Evolutionary conservation across 1,139 yeast genomes (phyloP).

Genomic region (Schizosaccharomyces versatilis): DNA sequence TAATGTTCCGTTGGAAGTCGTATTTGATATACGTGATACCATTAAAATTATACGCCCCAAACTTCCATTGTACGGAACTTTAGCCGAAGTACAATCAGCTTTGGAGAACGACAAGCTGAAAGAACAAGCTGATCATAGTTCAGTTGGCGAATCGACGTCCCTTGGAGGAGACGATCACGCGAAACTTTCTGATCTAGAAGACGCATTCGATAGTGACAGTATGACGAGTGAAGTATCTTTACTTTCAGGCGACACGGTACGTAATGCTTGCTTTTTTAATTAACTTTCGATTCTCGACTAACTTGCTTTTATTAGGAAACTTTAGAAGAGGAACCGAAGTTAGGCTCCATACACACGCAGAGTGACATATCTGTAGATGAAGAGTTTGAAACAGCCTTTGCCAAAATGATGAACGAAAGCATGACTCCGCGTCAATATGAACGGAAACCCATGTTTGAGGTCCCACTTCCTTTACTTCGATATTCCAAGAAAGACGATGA

Average conservation of each 20-base stretch:
- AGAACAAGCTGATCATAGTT: constrained; percentile 16
- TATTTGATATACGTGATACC: constrained; percentile 30
- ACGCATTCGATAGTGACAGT: constrained; percentile 7
- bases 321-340: too few species aligned
- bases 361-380: constrained; percentile 9
- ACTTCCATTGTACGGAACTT: constrained; percentile 22
- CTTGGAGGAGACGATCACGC: constrained; percentile 14
- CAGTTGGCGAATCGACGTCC: constrained; percentile 13
- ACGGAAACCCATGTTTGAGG: constrained; percentile 16
- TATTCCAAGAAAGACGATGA: neutral
- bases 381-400: constrained; percentile 21
- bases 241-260: too few species aligned
- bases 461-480: constrained; percentile 17
- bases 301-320: too few species aligned
- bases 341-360: too few species aligned
- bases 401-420: constrained; percentile 19
- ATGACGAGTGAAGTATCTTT: constrained; percentile 8
- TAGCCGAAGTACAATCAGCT: constrained; percentile 24
- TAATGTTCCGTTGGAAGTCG: constrained; percentile 45
- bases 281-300: too few species aligned
- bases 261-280: too few species aligned
- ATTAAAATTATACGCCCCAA: constrained; percentile 21
- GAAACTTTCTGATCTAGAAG: constrained; percentile 7
- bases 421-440: constrained; percentile 14
- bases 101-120: constrained; percentile 14